These are phyloP conservation scores for Trypethelium eluteriae DNA, from an alignment of 495 filamentous ascomycete genomes.

Conservation along the genomic window DNA sequence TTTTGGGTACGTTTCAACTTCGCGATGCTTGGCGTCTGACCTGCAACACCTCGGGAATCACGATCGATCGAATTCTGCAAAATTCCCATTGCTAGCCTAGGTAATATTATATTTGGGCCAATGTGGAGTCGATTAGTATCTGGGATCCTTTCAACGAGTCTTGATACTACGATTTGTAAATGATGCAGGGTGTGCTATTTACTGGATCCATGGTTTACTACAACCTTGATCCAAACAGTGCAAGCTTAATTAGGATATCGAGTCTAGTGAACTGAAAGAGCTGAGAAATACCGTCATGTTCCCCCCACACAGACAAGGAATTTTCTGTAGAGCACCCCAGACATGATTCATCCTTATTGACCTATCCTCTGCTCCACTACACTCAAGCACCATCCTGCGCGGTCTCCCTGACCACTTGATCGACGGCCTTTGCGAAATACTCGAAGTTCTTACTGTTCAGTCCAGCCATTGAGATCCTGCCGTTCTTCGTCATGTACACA, in stretches of 20 bases:
- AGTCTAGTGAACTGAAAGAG: background rate
- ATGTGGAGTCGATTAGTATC: too few species aligned
- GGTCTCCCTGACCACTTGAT: slow-evolving; percentile 70
- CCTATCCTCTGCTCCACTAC: too few species aligned
- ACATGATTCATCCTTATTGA: too few species aligned
- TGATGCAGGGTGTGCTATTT: too few species aligned
- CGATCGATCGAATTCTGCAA: background rate
- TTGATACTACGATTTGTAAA: too few species aligned
- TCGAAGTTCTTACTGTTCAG: slow-evolving; percentile 86
- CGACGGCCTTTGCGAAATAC: slow-evolving; percentile 82
- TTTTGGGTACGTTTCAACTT: background rate
- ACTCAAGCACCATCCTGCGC: slow-evolving; percentile 19
- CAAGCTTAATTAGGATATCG: background rate
- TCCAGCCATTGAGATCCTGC: slow-evolving; percentile 89
- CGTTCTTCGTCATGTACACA: slow-evolving; percentile 99
- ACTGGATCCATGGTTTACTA: too few species aligned
- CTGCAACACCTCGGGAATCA: background rate
- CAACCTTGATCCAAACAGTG: background rate
- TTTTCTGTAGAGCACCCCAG: too few species aligned
- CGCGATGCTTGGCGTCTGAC: background rate
- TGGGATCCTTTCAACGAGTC: too few species aligned
- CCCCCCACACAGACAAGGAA: too few species aligned
- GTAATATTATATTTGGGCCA: background rate
- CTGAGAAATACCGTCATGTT: too few species aligned
- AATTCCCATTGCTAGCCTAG: background rate